Evolutionary conservation across 1,284 basidiomycete genomes (phyloP), one percentile per base, ranked within the genome.

Genomic region (Ceratobasidium theobromae): DNA sequence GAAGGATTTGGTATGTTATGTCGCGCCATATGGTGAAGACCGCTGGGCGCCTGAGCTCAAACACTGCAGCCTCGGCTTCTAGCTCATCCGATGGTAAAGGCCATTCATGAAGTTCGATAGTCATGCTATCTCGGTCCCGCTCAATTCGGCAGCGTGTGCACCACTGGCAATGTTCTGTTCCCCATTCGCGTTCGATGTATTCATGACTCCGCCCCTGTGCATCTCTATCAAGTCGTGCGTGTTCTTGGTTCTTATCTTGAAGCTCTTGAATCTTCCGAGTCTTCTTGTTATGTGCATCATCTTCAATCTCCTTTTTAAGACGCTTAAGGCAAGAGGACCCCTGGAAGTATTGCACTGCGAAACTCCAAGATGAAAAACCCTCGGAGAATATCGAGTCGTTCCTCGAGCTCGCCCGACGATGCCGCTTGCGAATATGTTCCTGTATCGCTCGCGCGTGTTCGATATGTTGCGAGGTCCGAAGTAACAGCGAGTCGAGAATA

Each of bases 31-130:
- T 72, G 3, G 73, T 67, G 66, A 82, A 81, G 0, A 70, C 65
- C 0, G 67, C 23, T 0, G 83, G 84, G 49, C 76, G 76, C 3
- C 69, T 54, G 1, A 83, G 67, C 57, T 85, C 83, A 51, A 85
- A 84, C 0, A 84, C 72, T 0, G 77, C 75, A 0, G 67, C 68
- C 53, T 76, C 71, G 0, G 76, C 76, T 0, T 58, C 23, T 0
- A 72, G 46, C 1, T 27, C 3, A 12, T 73, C 49, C 0, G 66
- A 35, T 0, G 83, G 81, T 33, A 84, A 71, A 0, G 82, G 82
- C 83, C 81, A 83, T 58, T 85, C 83, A 43, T 80, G 73, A 4
- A 81, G 70, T 0, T 46, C 1, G 41, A 84, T 82, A 0, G 41
- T 11, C 71, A 83, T 70, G 0, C 6, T 33, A 74, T 71, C 52